phyloP scores from a whole-genome alignment of 345 rosid genomes.

The Fremontodendron californicum region DNA sequence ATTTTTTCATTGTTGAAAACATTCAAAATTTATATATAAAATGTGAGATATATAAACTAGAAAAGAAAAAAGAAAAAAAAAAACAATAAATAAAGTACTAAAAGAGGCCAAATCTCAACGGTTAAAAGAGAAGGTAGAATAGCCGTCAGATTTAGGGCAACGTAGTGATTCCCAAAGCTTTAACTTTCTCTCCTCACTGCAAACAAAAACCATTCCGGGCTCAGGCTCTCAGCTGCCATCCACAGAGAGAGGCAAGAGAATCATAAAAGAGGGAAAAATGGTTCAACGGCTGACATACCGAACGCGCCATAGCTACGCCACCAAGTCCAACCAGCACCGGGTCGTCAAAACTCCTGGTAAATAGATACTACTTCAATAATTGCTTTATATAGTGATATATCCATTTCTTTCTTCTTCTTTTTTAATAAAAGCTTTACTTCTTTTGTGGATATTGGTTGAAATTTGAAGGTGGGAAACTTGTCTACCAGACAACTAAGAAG shows the following conservation, averaged over 20 bases:
- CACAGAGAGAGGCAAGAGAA: slow-evolving; percentile 1
- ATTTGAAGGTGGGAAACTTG: slow-evolving; percentile 64
- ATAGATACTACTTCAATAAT: not conserved
- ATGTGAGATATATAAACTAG: no score
- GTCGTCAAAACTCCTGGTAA: slow-evolving; percentile 85
- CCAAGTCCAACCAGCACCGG: slow-evolving; percentile 89
- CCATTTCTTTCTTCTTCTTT: no score
- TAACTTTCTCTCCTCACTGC: not conserved
- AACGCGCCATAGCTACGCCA: slow-evolving; percentile 86
- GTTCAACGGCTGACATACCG: slow-evolving; percentile 89
- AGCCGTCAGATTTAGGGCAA: slow-evolving; percentile 17
- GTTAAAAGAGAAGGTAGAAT: not conserved
- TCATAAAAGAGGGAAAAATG: slow-evolving; percentile 34
- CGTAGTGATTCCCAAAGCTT: not conserved
- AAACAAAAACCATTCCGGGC: not conserved
- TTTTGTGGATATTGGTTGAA: not conserved
- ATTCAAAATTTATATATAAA: no score
- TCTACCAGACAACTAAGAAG: slow-evolving; percentile 12
- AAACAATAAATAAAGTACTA: not conserved
- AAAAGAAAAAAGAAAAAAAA: no score
- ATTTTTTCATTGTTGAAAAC: no score
- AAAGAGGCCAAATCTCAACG: not conserved
- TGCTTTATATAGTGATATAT: not conserved
- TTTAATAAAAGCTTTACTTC: not conserved
- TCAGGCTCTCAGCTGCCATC: slow-evolving; percentile 12